Evolutionary conservation across 2,329 filamentous ascomycete species (phyloP).

Genomic region (Colletotrichum lindemuthianum): DNA sequence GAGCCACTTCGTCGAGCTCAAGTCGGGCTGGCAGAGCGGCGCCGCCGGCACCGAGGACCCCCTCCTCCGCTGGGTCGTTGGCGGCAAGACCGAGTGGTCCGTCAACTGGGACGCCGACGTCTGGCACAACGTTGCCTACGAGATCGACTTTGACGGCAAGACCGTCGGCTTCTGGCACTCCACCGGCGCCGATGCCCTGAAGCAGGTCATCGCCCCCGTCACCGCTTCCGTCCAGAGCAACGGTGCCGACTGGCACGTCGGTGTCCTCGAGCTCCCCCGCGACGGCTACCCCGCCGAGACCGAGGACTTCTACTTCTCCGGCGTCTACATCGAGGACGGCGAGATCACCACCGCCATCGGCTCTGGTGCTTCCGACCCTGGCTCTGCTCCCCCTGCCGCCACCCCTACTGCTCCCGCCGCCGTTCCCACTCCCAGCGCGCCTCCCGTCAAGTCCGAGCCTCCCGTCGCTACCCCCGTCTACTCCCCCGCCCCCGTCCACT

Average conservation of each 20-base stretch:
- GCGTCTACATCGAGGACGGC: conserved; percentile 72
- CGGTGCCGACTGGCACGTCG: conserved; percentile 78
- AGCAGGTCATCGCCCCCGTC: conserved; percentile 68
- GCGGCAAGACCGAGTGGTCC: conserved; percentile 70
- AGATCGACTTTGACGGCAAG: conserved; percentile 72
- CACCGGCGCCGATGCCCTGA: conserved; percentile 66
- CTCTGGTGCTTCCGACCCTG: conserved; percentile 23
- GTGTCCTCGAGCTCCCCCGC: conserved; percentile 72
- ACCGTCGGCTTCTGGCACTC: conserved; percentile 78
- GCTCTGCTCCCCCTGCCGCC: conserved; percentile 9
- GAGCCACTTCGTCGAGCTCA: conserved; percentile 80
- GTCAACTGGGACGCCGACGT: conserved; percentile 68
- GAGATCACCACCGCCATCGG: conserved; percentile 44
- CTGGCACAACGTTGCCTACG: conserved; percentile 82
- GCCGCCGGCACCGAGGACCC: conserved; percentile 56
- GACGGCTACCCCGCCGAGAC: conserved; percentile 61
- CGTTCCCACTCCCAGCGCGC: conserved; percentile 14
- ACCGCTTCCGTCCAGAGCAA: conserved; percentile 70
- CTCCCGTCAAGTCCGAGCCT: conserved; percentile 17
- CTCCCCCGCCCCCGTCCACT: conserved; percentile 18
- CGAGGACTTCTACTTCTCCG: conserved; percentile 79
- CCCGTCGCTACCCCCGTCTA: conserved; percentile 6
- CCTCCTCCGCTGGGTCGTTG: conserved; percentile 72
- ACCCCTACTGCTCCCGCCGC: conserved; percentile 15
- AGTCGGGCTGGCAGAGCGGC: conserved; percentile 70